phyloP scores from a whole-genome alignment of 228 moss, liverwort and hornwort species.

The Sphagnum fallax region DNA sequence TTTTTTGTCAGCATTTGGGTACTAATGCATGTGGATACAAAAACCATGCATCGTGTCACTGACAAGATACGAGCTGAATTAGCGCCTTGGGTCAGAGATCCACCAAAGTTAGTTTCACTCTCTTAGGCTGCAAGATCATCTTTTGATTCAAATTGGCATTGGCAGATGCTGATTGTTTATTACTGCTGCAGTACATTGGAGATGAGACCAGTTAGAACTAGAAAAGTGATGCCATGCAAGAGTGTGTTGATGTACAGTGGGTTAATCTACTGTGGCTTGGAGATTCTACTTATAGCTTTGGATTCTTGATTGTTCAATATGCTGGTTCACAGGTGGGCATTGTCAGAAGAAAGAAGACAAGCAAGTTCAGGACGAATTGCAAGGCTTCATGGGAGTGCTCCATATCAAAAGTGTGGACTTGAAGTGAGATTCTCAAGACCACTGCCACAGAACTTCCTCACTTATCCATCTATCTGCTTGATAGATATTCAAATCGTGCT shows the following conservation, averaged over 20 bases:
- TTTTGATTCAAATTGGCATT: too few species aligned
- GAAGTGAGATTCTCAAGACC: slow-evolving; percentile 17
- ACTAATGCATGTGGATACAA: slow-evolving; percentile 60
- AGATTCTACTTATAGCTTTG: too few species aligned
- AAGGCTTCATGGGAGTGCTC: slow-evolving; percentile 48
- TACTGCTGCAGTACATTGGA: too few species aligned
- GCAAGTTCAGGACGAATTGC: slow-evolving; percentile 50
- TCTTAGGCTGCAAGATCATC: not conserved
- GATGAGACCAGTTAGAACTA: too few species aligned
- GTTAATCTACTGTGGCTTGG: too few species aligned
- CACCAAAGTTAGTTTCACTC: slow-evolving; percentile 29
- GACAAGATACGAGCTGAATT: slow-evolving; percentile 35
- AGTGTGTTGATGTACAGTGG: too few species aligned
- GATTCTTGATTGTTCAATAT: too few species aligned
- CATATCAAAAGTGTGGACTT: slow-evolving; percentile 30
- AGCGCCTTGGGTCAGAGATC: slow-evolving; percentile 54
- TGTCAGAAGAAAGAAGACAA: slow-evolving; percentile 40
- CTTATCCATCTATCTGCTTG: too few species aligned
- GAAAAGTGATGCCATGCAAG: too few species aligned
- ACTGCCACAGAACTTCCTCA: too few species aligned
- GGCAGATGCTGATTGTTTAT: too few species aligned
- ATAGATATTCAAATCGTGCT: too few species aligned
- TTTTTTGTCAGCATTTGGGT: slow-evolving; percentile 51
- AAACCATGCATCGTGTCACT: slow-evolving; percentile 36
- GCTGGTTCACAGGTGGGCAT: slow-evolving; percentile 31